Base-by-base conservation (phyloP, 1,284 basidiomycete species). In the Fomitopsis betulina region DNA sequence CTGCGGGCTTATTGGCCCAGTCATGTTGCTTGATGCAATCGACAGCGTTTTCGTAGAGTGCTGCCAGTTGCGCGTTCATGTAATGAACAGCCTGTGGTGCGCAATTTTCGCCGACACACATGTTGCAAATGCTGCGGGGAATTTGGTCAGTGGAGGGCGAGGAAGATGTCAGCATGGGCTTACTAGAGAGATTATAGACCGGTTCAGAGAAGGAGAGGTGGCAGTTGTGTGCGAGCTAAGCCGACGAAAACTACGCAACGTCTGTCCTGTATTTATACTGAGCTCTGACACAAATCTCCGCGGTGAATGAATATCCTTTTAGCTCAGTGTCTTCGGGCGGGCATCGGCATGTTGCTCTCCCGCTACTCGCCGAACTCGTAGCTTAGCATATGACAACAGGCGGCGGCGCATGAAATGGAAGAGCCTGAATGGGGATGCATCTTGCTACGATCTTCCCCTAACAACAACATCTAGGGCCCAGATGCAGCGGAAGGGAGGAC, bases 31-130 rank as follows among this genome's bases (percentile, higher is more conserved):
- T 53, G 13, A 67, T 57, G 54, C 71, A 72, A 30, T 64, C 61
- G 19, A 56, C 27, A 10, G 68, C 65, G 43, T 69, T 71, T 23
- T 68, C 59, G 54, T 67, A 68, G 17, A 71, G 66, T 3, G 67
- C 66, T 3, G 60, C 39, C 38, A 72, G 64, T 56, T 73, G 72
- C 5, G 68, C 65, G 57, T 71, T 72, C 58, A 73, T 62, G 49
- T 72, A 73, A 19, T 66, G 67, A n/a, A 59, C 61, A 4, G 68
- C 65, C 40, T 69, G 65, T 12, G 63, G 62, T 4, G 71, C 72
- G 23, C 61, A 62, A 58, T 73, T 73, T 56, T 69, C 70, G 43
- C 66, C 69, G 52, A 67, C 59, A 53, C 70, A 72, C 71, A 72
- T 72, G n/a, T 51, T 61, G 59, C 47, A 32, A 45, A n/a, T 27